These are phyloP conservation scores for Hymenotorrendiella dingleyae DNA, from an alignment of 2,329 filamentous ascomycete species.

Conservation along the genomic window DNA sequence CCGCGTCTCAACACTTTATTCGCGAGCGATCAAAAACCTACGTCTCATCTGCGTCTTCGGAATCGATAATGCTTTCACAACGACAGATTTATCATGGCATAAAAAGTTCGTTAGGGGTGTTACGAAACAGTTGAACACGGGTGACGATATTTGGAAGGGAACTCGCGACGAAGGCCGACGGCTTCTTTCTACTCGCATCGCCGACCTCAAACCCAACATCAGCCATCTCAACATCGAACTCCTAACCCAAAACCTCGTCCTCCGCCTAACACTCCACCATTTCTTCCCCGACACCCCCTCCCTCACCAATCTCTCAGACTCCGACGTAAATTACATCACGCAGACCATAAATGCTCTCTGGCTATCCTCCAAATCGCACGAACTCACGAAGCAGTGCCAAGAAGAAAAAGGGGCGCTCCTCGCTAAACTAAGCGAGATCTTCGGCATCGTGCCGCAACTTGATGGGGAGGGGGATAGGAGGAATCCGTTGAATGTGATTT, in stretches of 20 bases:
- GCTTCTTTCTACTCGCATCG: too few relatives aligned
- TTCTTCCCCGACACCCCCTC: constrained; percentile 11
- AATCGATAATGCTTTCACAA: constrained; percentile 18
- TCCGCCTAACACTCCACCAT: constrained; percentile 8
- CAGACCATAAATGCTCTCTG: constrained; percentile 13
- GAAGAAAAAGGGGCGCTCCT: not conserved
- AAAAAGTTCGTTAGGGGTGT: constrained; percentile 4
- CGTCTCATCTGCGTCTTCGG: constrained; percentile 10
- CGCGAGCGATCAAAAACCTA: constrained; percentile 10
- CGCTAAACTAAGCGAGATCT: not conserved
- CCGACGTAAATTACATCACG: constrained; percentile 9
- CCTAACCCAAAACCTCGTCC: constrained; percentile 4
- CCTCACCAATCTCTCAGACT: too few relatives aligned
- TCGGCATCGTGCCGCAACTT: not conserved
- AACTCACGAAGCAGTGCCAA: not conserved
- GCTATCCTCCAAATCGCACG: constrained; percentile 7
- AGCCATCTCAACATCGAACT: too few relatives aligned
- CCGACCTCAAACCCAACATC: too few relatives aligned
- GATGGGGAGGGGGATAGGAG: not conserved
- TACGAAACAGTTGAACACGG: too few relatives aligned
- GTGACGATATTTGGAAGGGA: too few relatives aligned
- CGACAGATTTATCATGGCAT: constrained; percentile 1
- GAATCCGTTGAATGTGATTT: constrained; percentile 13
- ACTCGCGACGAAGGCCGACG: too few relatives aligned
- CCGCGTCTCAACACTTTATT: constrained; percentile 4